Base-by-base conservation (phyloP, 2,329 filamentous ascomycete species). In the Penicillium sp. region DNA sequence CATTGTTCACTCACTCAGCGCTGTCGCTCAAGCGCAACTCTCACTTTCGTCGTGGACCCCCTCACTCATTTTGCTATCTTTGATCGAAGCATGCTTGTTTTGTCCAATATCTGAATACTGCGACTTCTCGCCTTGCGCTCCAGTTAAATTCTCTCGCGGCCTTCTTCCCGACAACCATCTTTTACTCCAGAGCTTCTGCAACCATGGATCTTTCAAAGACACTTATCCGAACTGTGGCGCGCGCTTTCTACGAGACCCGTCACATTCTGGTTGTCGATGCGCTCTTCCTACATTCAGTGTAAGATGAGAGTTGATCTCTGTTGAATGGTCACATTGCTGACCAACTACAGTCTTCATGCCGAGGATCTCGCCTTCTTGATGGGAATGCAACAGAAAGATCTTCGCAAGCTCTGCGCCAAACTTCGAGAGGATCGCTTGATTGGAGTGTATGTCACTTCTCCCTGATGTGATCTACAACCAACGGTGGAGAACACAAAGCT, bases 321-420 rank as follows among this genome's bases (percentile, higher is more conserved):
- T 44, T 43, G 29, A 43, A 46, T 40, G 31, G 48, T 36, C 39
- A 40, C 29, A 21, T 34, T 46, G 49, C 60, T 72, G 62, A 67
- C 46, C 16, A 49, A n/a, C 50, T 38, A 55, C 69, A 86, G 84
- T 54, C 82, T 97, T 58, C 88, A 91, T 69, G 90, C 96, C 70
- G 88, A 92, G 70, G 94, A 99, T 70, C 81, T 99, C 60, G 89
- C 90, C 43, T 88, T 91, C 68, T 81, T 97, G 25, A 88, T 97
- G 76, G 88, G 88, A 60, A 92, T 95, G 77, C 93, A 96, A 72
- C 87, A 87, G 40, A 97, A 99, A 72, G 90, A 95, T 68, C 83
- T 97, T 43, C 91, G 94, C 72, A 95, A 93, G 73, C 84, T 96
- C 31, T 93, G 91, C 73, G 92, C 89, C 59, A 89, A 87, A 67